Percentiles rank a stretch among this genome's conserved stretches.
phyloP scores from a whole-genome alignment of 2,329 filamentous ascomycete genomes.

The Ophiobolus disseminans region DNA sequence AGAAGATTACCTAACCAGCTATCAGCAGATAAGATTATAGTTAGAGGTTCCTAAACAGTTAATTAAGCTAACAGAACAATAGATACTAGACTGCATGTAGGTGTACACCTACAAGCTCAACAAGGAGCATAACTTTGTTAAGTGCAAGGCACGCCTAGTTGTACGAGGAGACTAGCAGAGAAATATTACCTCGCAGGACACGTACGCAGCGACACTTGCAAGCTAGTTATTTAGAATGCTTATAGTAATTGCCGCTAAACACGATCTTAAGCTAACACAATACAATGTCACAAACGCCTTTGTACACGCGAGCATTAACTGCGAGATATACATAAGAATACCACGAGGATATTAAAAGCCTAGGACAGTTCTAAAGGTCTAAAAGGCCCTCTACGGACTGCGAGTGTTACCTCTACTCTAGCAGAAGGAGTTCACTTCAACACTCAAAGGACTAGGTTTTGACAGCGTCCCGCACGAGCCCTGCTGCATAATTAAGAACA shows the following conservation, averaged over 20 bases:
- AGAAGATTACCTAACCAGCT: neutral
- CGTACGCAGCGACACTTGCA: neutral
- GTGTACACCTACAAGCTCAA: slow-evolving; percentile 11
- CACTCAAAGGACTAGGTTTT: slow-evolving; percentile 3
- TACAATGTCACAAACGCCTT: slow-evolving; percentile 11
- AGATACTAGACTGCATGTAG: slow-evolving; percentile 12
- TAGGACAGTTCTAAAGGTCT: neutral
- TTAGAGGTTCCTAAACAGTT: neutral
- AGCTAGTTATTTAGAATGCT: neutral
- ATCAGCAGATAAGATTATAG: neutral
- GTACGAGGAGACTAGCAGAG: slow-evolving; percentile 21
- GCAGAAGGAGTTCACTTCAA: slow-evolving; percentile 7
- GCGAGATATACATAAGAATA: slow-evolving; percentile 10
- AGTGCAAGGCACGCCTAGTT: slow-evolving; percentile 17
- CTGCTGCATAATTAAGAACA: slow-evolving; percentile 12
- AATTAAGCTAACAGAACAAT: neutral
- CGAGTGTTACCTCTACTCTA: slow-evolving; percentile 7
- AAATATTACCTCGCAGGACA: slow-evolving; percentile 7
- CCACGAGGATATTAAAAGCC: neutral
- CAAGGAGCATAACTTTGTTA: slow-evolving; percentile 9
- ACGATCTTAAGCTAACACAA: neutral
- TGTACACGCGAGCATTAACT: slow-evolving; percentile 4
- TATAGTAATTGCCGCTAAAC: neutral
- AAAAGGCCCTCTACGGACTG: slow-evolving; percentile 10
- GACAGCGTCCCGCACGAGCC: slow-evolving; percentile 6